Evolutionary conservation across 2,329 filamentous ascomycete species (phyloP), one percentile per base, ranked within the genome.

Genomic region (Emmonsiellopsis sp.): DNA sequence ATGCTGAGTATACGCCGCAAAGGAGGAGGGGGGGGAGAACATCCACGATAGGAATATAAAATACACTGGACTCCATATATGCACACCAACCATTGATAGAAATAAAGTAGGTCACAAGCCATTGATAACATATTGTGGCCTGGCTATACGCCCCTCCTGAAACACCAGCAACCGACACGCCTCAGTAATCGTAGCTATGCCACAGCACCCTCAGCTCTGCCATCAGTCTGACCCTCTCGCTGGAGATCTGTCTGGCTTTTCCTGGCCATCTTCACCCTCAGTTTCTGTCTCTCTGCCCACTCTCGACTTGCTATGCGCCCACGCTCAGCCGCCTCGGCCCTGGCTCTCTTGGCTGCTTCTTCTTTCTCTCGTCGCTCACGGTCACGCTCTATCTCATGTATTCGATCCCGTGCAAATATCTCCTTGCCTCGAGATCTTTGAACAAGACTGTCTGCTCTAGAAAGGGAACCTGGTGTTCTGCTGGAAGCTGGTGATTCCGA

Each of bases 301-400:
- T 66, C 65, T 31, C 64, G 61, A 52, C 66, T 68, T 9, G 66
- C 65, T 33, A 61, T 54, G 56, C 66, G 55, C 37, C 66, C 65
- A 42, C 65, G 56, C 53, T 68, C 64, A 7, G 66, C 66, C 33
- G 66, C 66, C 51, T 68, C 66, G n/a, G 58, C 62, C 21, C 66
- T 58, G 6, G 66, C 66, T 53, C 63, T 63, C 31, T 59, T 62
- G 1, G 65, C 61, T 7, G 64, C 63, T 31, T 65, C 64, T 57
- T 66, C 65, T 49, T 65, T 68, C 49, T 65, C 62, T 45, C 59
- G 58, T 48, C 58, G 63, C 37, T 62, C 60, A n/a, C 60, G 61
- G 39, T 65, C 61, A 13, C 57, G 48, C 27, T 62, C 56, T 39
- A 62, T 56, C 40, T 59, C 56, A 43, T 63, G 58, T 13, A 58